A percentile compares a stretch with the other conserved stretches of the same genome.
Evolutionary conservation across 768 basidiomycete species (phyloP).

Genomic region (Hericium rajendrae): DNA sequence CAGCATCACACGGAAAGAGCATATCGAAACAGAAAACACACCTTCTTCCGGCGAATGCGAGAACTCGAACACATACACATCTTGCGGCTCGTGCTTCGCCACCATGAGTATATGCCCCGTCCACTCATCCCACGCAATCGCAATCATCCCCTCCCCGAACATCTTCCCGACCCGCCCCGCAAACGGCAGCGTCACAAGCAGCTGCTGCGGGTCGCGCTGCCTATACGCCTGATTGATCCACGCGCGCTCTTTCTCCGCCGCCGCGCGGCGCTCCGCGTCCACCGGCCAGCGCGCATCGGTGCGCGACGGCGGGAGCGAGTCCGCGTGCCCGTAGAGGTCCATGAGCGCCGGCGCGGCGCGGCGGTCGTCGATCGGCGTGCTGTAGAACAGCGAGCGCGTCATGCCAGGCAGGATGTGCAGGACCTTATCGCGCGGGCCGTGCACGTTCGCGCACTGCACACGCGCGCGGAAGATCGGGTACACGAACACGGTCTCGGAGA

Average conservation of each 20-base stretch:
- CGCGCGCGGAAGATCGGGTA: conserved; percentile 10
- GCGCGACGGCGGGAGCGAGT: conserved; percentile 3
- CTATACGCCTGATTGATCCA: conserved; percentile 8
- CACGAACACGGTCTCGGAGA: background rate
- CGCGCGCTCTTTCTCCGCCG: conserved; percentile 11
- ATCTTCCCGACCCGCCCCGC: conserved; percentile 5
- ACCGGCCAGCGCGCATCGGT: conserved; percentile 8
- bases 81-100: conserved; percentile 5
- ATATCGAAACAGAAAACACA: background rate
- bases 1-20: background rate
- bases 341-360: conserved; percentile 4
- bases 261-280: conserved; percentile 7
- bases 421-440: background rate
- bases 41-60: conserved; percentile 12
- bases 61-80: conserved; percentile 12
- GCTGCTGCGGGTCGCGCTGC: conserved; percentile 5
- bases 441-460: background rate
- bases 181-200: conserved; percentile 9
- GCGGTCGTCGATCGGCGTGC: conserved; percentile 8
- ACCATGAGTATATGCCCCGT: conserved; percentile 9
- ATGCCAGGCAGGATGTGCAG: conserved; percentile 10
- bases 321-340: conserved; percentile 11
- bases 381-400: conserved; percentile 5
- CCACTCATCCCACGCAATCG: conserved; percentile 13
- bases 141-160: conserved; percentile 4